Percentiles rank a stretch among this genome's conserved stretches.
These are phyloP conservation scores for Cryptococcus wingfieldii DNA, from an alignment of 1,284 basidiomycete genomes.

Conservation along the genomic window DNA sequence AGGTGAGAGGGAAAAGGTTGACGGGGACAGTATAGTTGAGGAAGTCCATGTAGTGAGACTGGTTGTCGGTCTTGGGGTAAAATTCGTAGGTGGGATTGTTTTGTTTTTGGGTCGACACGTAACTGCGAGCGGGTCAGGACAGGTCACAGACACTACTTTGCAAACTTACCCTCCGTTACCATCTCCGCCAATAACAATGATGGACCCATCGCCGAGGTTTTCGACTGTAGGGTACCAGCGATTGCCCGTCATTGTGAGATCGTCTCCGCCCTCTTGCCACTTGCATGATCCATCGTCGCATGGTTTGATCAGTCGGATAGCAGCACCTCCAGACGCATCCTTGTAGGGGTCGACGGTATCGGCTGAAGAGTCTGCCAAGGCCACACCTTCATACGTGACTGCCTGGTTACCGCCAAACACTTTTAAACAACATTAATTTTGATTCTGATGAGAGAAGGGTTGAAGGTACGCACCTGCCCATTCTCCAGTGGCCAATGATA, in stretches of 20 bases:
- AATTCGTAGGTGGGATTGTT: conserved; percentile 75
- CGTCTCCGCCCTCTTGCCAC: conserved; percentile 54
- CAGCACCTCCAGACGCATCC: conserved; percentile 62
- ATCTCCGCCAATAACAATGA: conserved; percentile 52
- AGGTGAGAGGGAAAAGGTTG: conserved; percentile 82
- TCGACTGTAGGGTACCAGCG: conserved; percentile 75
- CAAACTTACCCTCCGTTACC: conserved; percentile 41
- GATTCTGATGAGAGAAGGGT: not conserved
- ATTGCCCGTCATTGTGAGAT: conserved; percentile 54
- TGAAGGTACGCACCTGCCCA: conserved; percentile 32
- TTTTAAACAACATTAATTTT: not conserved
- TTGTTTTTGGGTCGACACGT: conserved; percentile 63
- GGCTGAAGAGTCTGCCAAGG: conserved; percentile 30
- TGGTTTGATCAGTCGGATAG: conserved; percentile 62
- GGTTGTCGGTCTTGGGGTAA: conserved; percentile 61
- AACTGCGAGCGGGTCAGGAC: conserved; percentile 50
- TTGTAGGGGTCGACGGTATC: conserved; percentile 46
- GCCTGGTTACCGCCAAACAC: conserved; percentile 62
- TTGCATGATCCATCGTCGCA: conserved; percentile 64
- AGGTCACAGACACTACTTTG: conserved; percentile 32
- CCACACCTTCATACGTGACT: conserved; percentile 63
- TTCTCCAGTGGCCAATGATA: conserved; percentile 51
- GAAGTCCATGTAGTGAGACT: conserved; percentile 66
- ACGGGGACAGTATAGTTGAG: conserved; percentile 80
- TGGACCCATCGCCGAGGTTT: conserved; percentile 51